Percentiles rank a stretch among this genome's conserved stretches.
Conservation (phyloP, 1,284 basidiomycete genomes). For the Coniferiporia weirii region DNA sequence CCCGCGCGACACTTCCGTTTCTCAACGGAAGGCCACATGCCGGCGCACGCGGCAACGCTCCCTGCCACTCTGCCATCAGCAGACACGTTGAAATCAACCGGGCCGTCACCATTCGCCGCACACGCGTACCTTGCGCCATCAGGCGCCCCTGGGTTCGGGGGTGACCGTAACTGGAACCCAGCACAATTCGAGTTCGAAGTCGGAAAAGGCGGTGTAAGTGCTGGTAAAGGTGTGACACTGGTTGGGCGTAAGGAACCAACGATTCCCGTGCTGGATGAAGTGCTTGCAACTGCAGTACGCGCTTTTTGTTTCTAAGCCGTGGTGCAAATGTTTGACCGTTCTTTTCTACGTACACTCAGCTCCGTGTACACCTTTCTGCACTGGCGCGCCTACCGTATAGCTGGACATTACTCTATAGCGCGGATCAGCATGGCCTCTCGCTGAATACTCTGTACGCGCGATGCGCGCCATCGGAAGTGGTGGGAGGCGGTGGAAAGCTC, state of each 20-base stretch:
- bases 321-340: conserved; percentile 2
- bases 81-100: neutral
- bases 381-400: conserved; percentile 69
- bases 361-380: conserved; percentile 72
- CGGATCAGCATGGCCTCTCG: conserved; percentile 95
- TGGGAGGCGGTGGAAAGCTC: conserved; percentile 23
- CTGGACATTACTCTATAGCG: conserved; percentile 90
- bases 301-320: conserved; percentile 1
- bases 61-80: conserved; percentile 2
- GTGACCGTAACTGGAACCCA: conserved; percentile 52
- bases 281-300: conserved; percentile 58
- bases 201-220: conserved; percentile 21
- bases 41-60: conserved; percentile 12
- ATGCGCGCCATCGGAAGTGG: conserved; percentile 38
- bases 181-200: conserved; percentile 37
- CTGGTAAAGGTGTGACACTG: conserved; percentile 43
- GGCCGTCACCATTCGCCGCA: conserved; percentile 49
- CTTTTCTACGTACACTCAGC: conserved; percentile 34
- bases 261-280: conserved; percentile 43
- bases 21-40: conserved; percentile 2
- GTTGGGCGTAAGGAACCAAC: conserved; percentile 53
- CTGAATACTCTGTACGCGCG: conserved; percentile 80
- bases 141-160: conserved; percentile 77
- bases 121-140: conserved; percentile 56
- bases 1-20: neutral